A percentile compares a stretch with the other conserved stretches of the same genome.
phyloP scores from a whole-genome alignment of 2,329 filamentous ascomycete genomes.

The Diplocarpon mali region DNA sequence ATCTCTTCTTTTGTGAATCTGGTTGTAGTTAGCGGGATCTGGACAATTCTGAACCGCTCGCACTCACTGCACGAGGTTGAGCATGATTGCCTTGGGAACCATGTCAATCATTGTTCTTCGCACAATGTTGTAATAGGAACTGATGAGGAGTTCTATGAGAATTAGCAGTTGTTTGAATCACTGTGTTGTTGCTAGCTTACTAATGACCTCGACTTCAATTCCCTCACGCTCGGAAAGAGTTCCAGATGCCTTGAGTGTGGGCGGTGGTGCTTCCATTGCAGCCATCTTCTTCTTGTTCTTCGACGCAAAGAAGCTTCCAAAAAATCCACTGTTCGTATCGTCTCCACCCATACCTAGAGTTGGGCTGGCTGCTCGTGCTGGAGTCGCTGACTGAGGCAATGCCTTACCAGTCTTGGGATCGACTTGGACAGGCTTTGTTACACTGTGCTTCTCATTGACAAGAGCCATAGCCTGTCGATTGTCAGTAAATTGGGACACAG shows the following conservation, averaged over 20 bases:
- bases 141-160: slow-evolving; percentile 73
- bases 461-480: slow-evolving; percentile 74
- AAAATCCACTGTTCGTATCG: slow-evolving; percentile 67
- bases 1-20: slow-evolving; percentile 96
- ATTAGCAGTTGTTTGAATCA: slow-evolving; percentile 12
- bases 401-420: slow-evolving; percentile 99
- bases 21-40: slow-evolving; percentile 10
- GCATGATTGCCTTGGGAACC: slow-evolving; percentile 99
- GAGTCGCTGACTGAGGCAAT: slow-evolving; percentile 50
- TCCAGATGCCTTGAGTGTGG: slow-evolving; percentile 87
- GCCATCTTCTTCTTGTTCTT: slow-evolving; percentile 99
- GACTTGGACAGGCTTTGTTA: slow-evolving; percentile 78
- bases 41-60: no score
- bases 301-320: slow-evolving; percentile 94
- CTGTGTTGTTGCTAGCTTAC: slow-evolving; percentile 40
- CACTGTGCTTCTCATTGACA: slow-evolving; percentile 82
- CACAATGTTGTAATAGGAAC: slow-evolving; percentile 96
- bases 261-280: slow-evolving; percentile 94
- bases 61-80: slow-evolving; percentile 85
- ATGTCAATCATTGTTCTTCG: slow-evolving; percentile 99
- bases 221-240: slow-evolving; percentile 88
- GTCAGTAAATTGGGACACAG: slow-evolving; percentile 15
- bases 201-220: slow-evolving; percentile 97
- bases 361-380: slow-evolving; percentile 66
- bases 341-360: slow-evolving; percentile 42